Base-by-base conservation (phyloP, 192 early-diverging fungal species). In the Podila clonocystis region DNA sequence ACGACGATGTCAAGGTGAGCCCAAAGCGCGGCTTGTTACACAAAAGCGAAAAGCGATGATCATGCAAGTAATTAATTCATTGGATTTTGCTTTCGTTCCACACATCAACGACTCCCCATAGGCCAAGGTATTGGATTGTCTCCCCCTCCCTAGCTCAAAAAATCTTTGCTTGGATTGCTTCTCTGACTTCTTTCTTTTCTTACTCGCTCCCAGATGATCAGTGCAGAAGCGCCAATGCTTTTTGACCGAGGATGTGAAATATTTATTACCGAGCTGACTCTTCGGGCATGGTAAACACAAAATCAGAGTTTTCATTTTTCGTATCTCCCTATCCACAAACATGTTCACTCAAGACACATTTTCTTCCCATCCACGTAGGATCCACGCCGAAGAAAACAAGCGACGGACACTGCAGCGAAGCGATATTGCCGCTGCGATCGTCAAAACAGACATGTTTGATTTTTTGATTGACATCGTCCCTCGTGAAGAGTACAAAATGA, bases 401-500 rank as follows among this genome's bases (percentile, higher is more conserved):
- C 88, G 97, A 31, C 91, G 97, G 48, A 99, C 97, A 9, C 82
- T 99, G 50, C 97, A 98, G 85, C 84, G 95, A 58, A 92, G 91
- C 49, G 97, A 99, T 72, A 94, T 97, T 30, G 94, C 94, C 22
- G 90, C 90, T 41, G 97, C 96, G 0, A 91, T 97, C 22, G 89
- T 90, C 67, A 94, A 95, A 71, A 90, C 91, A 38, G 97, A 99
- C 75, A 94, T 94, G 93, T 99, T 95, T 87, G 97, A 99, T 72
- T 99, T 99, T 82, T 82, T 99, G 72, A 97, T 99, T 71, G 97
- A 99, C 60, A 95, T 99, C 82, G 96, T 99, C 11, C 97, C 97
- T 1, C 85, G 97, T 34, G 97, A 97, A 63, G 96, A 96, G 30
- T 80, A 73, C 60, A 72, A 78, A 83, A 84, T 86, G 64, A 85